phyloP scores from a whole-genome alignment of 129 eudicot species.

The Ambrosia trifida region DNA sequence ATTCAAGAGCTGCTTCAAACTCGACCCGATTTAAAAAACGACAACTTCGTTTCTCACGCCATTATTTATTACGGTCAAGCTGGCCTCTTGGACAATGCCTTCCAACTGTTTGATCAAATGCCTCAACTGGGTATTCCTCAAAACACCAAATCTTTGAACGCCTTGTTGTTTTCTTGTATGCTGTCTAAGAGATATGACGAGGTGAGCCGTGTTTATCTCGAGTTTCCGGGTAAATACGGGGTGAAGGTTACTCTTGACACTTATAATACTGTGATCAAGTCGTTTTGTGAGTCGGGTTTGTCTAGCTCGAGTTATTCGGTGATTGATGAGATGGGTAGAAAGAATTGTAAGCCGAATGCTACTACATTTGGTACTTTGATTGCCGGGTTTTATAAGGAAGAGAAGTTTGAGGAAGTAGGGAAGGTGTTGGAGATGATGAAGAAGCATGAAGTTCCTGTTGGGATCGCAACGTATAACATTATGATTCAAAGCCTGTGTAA shows the following conservation, averaged over 20 bases:
- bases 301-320: neutral
- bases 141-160: constrained; percentile 33
- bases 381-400: constrained; percentile 63
- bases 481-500: constrained; percentile 72
- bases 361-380: constrained; percentile 50
- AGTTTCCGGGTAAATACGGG: neutral
- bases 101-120: constrained; percentile 57
- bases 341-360: constrained; percentile 46
- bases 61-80: constrained; percentile 41
- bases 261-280: constrained; percentile 12
- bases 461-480: constrained; percentile 34
- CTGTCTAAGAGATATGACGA: constrained; percentile 36
- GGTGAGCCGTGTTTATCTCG: constrained; percentile 13
- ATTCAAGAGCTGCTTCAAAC: constrained; percentile 6
- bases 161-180: constrained; percentile 46
- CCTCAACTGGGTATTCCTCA: constrained; percentile 42
- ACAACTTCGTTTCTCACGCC: constrained; percentile 1
- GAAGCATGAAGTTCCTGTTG: constrained; percentile 1
- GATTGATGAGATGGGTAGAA: constrained; percentile 62
- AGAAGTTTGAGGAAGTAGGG: constrained; percentile 31
- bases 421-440: constrained; percentile 10
- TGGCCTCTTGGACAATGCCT: constrained; percentile 48
- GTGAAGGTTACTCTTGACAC: neutral
- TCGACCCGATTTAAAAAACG: constrained; percentile 3
- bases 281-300: constrained; percentile 3